Evolutionary conservation across 345 rosid species (phyloP).

Genomic region (Eucalyptus victrix): DNA sequence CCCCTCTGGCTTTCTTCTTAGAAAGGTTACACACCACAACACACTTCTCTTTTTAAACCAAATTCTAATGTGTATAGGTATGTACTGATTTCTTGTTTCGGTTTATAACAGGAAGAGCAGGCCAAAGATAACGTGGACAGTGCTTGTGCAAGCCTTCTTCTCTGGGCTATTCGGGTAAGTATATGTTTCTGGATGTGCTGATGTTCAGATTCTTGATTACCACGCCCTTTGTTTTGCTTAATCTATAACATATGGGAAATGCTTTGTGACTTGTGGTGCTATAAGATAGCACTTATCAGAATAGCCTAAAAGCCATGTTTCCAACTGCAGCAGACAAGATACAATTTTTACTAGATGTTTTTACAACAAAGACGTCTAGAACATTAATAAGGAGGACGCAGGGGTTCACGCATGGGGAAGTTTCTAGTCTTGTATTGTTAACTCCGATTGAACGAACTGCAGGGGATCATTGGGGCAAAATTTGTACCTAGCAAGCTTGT

Average conservation of each 20-base stretch:
- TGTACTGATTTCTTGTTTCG: background rate
- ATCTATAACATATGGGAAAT: background rate
- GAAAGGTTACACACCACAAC: background rate
- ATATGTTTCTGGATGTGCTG: background rate
- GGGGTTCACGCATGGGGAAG: background rate
- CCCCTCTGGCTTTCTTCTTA: background rate
- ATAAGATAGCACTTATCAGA: background rate
- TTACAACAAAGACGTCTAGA: background rate
- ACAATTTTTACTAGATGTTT: background rate
- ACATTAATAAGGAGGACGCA: background rate
- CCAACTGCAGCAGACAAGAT: background rate
- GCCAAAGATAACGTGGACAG: constrained; percentile 36
- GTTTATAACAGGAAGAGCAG: constrained; percentile 17
- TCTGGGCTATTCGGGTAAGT: constrained; percentile 41
- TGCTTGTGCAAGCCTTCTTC: constrained; percentile 30
- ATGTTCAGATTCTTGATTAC: background rate
- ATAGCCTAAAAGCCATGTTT: background rate
- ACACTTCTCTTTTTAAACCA: background rate
- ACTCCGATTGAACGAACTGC: background rate
- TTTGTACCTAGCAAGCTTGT: background rate
- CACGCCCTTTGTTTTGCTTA: background rate
- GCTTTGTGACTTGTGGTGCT: background rate
- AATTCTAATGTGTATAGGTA: background rate
- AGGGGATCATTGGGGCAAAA: background rate
- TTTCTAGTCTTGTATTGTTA: background rate